These are phyloP conservation scores for Naumovozyma dairenensis DNA, from an alignment of 805 yeast species.

Conservation along the genomic window DNA sequence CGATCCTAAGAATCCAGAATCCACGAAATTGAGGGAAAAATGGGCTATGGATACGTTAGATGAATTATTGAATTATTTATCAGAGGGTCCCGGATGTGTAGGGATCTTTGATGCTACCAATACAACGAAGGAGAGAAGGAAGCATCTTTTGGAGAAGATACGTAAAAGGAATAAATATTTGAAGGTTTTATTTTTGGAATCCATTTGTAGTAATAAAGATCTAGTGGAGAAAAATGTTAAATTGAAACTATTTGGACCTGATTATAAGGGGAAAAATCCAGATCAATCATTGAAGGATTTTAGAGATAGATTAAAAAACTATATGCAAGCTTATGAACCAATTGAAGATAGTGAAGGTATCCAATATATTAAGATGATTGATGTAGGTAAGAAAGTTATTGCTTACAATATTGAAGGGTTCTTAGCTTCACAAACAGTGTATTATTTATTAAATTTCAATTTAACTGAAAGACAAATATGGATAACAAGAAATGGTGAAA, in stretches of 20 bases:
- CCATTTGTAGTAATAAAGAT: conserved; percentile 71
- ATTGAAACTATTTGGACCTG: conserved; percentile 86
- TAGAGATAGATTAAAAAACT: conserved; percentile 67
- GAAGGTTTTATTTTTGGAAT: conserved; percentile 77
- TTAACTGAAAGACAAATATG: conserved; percentile 83
- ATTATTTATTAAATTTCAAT: conserved; percentile 81
- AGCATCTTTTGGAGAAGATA: conserved; percentile 46
- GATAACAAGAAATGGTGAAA: conserved; percentile 93
- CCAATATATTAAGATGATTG: conserved; percentile 90
- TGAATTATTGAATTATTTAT: conserved; percentile 67
- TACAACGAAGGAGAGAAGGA: conserved; percentile 57
- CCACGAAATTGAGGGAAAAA: conserved; percentile 64
- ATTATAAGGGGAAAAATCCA: conserved; percentile 78
- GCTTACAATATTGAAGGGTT: conserved; percentile 84
- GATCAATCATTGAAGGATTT: conserved; percentile 73
- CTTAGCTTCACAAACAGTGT: conserved; percentile 85
- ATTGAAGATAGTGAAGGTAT: conserved; percentile 67
- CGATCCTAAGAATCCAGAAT: conserved; percentile 62
- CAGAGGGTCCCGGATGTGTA: conserved; percentile 77
- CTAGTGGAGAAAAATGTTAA: conserved; percentile 77
- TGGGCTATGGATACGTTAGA: conserved; percentile 97
- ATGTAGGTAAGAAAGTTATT: conserved; percentile 89
- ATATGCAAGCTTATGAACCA: conserved; percentile 84
- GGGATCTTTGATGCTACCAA: conserved; percentile 88
- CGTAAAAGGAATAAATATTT: conserved; percentile 49